Percentiles rank a stretch among this genome's conserved stretches.
phyloP scores from a whole-genome alignment of 1,284 basidiomycete genomes.

The Coniferiporia sulphurascens region DNA sequence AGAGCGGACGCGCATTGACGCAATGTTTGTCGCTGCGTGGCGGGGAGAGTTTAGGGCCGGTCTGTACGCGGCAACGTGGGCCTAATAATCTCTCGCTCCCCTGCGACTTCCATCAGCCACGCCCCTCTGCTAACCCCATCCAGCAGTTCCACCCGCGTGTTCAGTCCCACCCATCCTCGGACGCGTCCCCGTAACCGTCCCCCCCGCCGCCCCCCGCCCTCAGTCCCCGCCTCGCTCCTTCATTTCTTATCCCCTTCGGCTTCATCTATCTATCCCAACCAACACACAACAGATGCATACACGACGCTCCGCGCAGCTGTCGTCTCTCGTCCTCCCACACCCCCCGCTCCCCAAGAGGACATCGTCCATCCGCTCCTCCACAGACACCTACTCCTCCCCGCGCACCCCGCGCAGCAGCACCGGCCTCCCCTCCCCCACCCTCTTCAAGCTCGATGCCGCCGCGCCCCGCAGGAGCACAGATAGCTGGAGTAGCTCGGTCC shows the following conservation, averaged over 20 bases:
- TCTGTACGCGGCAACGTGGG: no score
- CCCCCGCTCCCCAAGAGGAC: constrained; percentile 30
- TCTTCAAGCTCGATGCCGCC: constrained; percentile 44
- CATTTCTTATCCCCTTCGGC: constrained; percentile 3
- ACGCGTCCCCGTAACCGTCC: no score
- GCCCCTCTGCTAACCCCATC: no score
- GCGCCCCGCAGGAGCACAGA: constrained; percentile 68
- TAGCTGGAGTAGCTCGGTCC: constrained; percentile 77
- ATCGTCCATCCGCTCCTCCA: constrained; percentile 29
- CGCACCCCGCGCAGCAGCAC: constrained; percentile 32
- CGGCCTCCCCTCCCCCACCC: constrained; percentile 30
- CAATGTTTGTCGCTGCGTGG: no score
- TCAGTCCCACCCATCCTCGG: no score
- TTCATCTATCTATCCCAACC: neutral
- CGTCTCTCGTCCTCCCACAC: constrained; percentile 34
- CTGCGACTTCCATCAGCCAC: no score
- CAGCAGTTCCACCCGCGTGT: no score
- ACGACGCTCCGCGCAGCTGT: constrained; percentile 28
- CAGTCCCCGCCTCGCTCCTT: constrained; percentile 2
- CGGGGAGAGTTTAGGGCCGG: no score
- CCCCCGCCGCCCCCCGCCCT: neutral
- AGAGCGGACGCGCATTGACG: no score
- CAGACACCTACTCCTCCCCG: constrained; percentile 28
- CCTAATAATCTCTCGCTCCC: no score
- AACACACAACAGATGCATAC: constrained; percentile 30